phyloP scores from a whole-genome alignment of 2,329 filamentous ascomycete species.

The Aquanectria penicillioides region DNA sequence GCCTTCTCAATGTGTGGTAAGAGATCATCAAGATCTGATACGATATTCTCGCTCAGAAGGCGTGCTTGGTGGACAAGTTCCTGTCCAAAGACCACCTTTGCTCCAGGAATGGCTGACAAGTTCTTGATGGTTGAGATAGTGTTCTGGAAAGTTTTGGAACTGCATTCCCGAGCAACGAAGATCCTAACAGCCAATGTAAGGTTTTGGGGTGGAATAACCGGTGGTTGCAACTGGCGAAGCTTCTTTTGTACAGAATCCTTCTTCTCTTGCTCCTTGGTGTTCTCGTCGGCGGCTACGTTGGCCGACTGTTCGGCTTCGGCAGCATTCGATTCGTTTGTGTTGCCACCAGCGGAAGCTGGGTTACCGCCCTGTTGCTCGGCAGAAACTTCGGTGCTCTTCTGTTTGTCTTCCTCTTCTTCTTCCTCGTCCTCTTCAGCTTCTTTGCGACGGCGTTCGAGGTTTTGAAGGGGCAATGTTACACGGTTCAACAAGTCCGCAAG shows the following conservation, averaged over 20 bases:
- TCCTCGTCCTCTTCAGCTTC: constrained; percentile 70
- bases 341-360: constrained; percentile 42
- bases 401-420: constrained; percentile 52
- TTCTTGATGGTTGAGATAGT: constrained; percentile 99
- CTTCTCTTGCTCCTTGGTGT: constrained; percentile 47
- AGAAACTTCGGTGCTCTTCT: constrained; percentile 39
- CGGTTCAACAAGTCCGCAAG: constrained; percentile 87
- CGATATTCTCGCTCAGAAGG: constrained; percentile 82
- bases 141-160: constrained; percentile 97
- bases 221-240: constrained; percentile 75
- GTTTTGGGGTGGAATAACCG: constrained; percentile 88
- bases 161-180: constrained; percentile 94
- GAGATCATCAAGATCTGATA: constrained; percentile 85
- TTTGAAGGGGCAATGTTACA: constrained; percentile 86
- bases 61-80: constrained; percentile 92
- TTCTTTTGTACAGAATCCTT: constrained; percentile 58
- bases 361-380: constrained; percentile 40
- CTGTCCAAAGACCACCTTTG: constrained; percentile 90
- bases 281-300: constrained; percentile 40
- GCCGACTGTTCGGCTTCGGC: constrained; percentile 38
- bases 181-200: constrained; percentile 96
- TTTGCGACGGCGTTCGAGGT: constrained; percentile 84
- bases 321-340: constrained; percentile 35
- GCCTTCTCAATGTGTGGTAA: constrained; percentile 88
- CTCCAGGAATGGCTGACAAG: constrained; percentile 89